Evolutionary conservation across 495 filamentous ascomycete genomes (phyloP), one percentile per base, ranked within the genome.

Genomic region (Podospora appendiculata): DNA sequence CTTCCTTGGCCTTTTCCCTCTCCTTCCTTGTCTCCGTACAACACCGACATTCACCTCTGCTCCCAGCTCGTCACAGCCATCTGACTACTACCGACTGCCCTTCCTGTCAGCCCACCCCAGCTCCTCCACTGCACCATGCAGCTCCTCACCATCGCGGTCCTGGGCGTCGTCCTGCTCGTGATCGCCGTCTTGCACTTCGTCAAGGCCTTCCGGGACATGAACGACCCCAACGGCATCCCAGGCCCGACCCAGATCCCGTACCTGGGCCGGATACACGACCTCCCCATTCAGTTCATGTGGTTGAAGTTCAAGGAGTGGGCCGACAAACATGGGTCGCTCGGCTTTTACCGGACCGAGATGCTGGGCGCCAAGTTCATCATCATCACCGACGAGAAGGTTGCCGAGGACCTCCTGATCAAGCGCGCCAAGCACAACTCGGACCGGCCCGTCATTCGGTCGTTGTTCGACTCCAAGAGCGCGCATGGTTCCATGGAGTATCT

Each of bases 241-340:
- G 71, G 71, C 0, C 71, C 71, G 19, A 70, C 60, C 9, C 58
- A 65, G 16, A 32, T 67, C 16, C 74, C 73, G 0, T 69, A 68
- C 41, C 42, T 78, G 34, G 75, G 75, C 7, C 64, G 74, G 1
- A 58, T 78, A 45, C 70, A 75, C 40, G 75, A 78, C 45, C 57
- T 78, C 1, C 72, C 74, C 4, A 72, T 71, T 47, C 50, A 72
- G 13, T 68, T 58, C 53, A 76, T 70, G 64, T 78, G 75, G 75
- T 47, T 72, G 40, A 77, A 78, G 60, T 72, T 78, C 50, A 69
- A 77, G 52, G 71, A 79, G 50, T 79, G 76, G 76, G 68, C 67
- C 2, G 66, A 76, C 44, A 62, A 65, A 47, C 71, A 79, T 33
- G 77, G 75, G 0, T 61, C 65, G 12, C 50, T 58, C 38, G 70